Percentiles rank a stretch among this genome's conserved stretches.
Conservation (phyloP, 192 early-diverging fungal species). For the Linnemannia elongata region DNA sequence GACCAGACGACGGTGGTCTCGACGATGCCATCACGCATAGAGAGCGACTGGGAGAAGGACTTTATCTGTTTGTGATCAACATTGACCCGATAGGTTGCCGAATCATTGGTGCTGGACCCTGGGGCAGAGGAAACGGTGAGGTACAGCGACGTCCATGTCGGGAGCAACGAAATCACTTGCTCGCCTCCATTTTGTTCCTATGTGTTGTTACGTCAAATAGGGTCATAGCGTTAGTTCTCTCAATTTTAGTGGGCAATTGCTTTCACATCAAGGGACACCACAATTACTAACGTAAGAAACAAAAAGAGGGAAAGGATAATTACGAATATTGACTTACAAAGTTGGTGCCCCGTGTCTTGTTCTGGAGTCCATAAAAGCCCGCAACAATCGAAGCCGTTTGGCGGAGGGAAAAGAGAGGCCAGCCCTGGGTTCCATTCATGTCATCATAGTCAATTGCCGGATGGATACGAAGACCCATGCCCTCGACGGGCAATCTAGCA, state of each 20-base stretch:
- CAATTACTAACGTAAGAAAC: background rate
- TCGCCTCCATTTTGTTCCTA: conserved; percentile 55
- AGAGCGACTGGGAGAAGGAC: conserved; percentile 45
- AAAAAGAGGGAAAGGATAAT: background rate
- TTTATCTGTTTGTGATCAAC: conserved; percentile 36
- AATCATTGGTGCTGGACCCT: background rate
- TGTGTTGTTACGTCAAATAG: background rate
- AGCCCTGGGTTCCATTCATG: conserved; percentile 46
- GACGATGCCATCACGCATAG: conserved; percentile 49
- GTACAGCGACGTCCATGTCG: conserved; percentile 48
- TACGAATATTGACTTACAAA: conserved; percentile 34
- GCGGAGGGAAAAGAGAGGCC: conserved; percentile 49
- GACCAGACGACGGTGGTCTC: conserved; percentile 39
- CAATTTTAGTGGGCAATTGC: background rate
- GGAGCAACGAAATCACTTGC: conserved; percentile 52
- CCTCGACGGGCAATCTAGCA: conserved; percentile 47
- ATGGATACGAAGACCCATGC: conserved; percentile 39
- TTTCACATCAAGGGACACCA: background rate
- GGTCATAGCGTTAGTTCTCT: background rate
- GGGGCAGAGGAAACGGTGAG: conserved; percentile 23
- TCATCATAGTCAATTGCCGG: conserved; percentile 36
- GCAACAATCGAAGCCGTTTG: conserved; percentile 56
- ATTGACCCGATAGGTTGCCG: conserved; percentile 48
- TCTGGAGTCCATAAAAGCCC: conserved; percentile 46
- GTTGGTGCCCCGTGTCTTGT: conserved; percentile 45